A percentile compares a stretch with the other conserved stretches of the same genome.
phyloP scores from a whole-genome alignment of 148 eudicot species.

The Polygonum aviculare region DNA sequence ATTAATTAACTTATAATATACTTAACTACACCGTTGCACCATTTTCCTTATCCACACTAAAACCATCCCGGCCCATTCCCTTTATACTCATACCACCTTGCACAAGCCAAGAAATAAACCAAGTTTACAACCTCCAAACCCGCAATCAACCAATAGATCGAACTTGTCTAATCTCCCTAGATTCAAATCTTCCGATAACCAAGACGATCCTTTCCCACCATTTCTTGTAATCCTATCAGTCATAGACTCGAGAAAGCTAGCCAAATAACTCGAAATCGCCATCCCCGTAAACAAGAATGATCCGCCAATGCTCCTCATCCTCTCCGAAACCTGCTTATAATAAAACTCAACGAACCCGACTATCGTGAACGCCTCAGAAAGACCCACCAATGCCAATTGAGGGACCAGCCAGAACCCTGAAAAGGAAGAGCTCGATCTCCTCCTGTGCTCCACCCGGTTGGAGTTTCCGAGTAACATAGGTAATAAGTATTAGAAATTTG shows the following conservation, averaged over 20 bases:
- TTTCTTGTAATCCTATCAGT: slow-evolving; percentile 20
- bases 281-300: slow-evolving; percentile 50
- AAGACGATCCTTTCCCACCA: slow-evolving; percentile 18
- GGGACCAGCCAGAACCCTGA: slow-evolving; percentile 47
- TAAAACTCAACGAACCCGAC: slow-evolving; percentile 46
- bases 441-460: slow-evolving; percentile 29
- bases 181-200: slow-evolving; percentile 27
- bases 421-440: slow-evolving; percentile 38
- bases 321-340: slow-evolving; percentile 61
- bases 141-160: slow-evolving; percentile 45
- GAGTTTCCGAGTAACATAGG: too few relatives aligned
- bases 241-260: slow-evolving; percentile 37
- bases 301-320: slow-evolving; percentile 64
- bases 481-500: neutral
- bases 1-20: too few relatives aligned
- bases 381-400: slow-evolving; percentile 35
- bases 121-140: slow-evolving; percentile 36
- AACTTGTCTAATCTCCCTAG: slow-evolving; percentile 48
- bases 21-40: neutral
- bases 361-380: slow-evolving; percentile 44
- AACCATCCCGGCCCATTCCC: slow-evolving; percentile 10
- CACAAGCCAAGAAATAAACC: slow-evolving; percentile 36
- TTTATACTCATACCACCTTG: slow-evolving; percentile 67
- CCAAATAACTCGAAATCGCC: slow-evolving; percentile 44
- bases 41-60: neutral